Evolutionary conservation across 148 eudicot genomes (phyloP).

Genomic region (Dianthus caryophyllus): DNA sequence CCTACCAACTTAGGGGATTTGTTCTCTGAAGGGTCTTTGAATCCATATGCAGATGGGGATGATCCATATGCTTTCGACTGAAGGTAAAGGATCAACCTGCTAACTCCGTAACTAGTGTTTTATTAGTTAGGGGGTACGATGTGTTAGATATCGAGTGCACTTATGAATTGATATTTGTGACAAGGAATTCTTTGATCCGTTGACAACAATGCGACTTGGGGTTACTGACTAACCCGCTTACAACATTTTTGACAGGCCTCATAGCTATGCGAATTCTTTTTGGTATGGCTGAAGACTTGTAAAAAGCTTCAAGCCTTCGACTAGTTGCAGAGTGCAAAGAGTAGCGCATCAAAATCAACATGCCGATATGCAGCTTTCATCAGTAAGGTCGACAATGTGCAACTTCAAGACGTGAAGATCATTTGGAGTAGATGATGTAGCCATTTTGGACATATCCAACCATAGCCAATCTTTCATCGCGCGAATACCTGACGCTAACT

Average conservation of each 20-base stretch:
- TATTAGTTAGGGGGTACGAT: background rate
- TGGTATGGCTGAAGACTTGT: background rate
- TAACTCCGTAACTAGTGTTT: background rate
- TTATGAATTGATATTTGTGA: background rate
- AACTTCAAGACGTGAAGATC: background rate
- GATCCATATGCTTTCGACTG: constrained; percentile 97
- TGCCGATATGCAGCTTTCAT: background rate
- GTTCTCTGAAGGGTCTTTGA: constrained; percentile 91
- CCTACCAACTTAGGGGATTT: constrained; percentile 83
- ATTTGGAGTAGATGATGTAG: background rate
- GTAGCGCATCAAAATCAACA: background rate
- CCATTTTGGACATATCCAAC: background rate
- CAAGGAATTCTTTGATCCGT: background rate
- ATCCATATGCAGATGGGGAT: constrained; percentile 91
- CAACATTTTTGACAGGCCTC: background rate
- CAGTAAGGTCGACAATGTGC: background rate
- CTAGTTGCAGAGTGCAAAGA: background rate
- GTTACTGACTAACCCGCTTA: constrained; percentile 11
- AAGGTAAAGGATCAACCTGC: constrained; percentile 38
- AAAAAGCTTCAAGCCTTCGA: background rate
- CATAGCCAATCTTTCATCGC: background rate
- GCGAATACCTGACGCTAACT: background rate
- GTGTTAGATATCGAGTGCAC: too few species aligned
- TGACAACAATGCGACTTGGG: background rate
- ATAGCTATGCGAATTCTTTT: background rate